Conservation (phyloP, 495 filamentous ascomycete genomes). For the Xylaria nigripes region DNA sequence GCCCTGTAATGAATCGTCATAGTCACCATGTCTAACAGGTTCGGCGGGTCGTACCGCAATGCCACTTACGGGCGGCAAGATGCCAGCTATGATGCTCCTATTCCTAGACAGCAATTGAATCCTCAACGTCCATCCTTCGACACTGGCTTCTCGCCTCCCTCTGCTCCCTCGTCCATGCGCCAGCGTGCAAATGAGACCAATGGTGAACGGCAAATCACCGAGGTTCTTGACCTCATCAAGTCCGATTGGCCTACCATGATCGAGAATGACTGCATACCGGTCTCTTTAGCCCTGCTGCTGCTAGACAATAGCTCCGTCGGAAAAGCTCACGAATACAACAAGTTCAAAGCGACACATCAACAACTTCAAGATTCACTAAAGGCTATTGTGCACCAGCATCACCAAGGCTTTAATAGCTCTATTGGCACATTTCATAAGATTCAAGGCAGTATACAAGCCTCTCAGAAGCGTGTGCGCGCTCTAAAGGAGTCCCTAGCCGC, state of each 20-base stretch:
- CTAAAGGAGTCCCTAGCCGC: slow-evolving; percentile 76
- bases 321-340: slow-evolving; percentile 73
- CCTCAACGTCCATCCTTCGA: slow-evolving; percentile 20
- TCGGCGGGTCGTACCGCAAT: slow-evolving; percentile 35
- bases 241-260: slow-evolving; percentile 88
- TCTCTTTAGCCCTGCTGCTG: slow-evolving; percentile 85
- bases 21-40: slow-evolving; percentile 35
- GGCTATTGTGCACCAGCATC: slow-evolving; percentile 95
- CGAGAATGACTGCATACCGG: slow-evolving; percentile 76
- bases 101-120: slow-evolving; percentile 20
- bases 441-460: slow-evolving; percentile 81
- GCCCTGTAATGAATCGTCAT: slow-evolving; percentile 19
- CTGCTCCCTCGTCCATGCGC: slow-evolving; percentile 13
- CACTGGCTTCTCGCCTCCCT: slow-evolving; percentile 12
- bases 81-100: slow-evolving; percentile 38
- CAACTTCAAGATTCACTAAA: slow-evolving; percentile 86
- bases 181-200: slow-evolving; percentile 30
- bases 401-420: slow-evolving; percentile 97
- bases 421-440: slow-evolving; percentile 99
- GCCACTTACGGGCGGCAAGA: slow-evolving; percentile 27
- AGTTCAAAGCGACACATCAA: slow-evolving; percentile 72
- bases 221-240: slow-evolving; percentile 58
- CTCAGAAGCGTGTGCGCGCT: slow-evolving; percentile 73
- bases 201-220: slow-evolving; percentile 40
- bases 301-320: slow-evolving; percentile 92